Conservation (phyloP, 163 green algal species). For the Scenedesmus sp. region DNA sequence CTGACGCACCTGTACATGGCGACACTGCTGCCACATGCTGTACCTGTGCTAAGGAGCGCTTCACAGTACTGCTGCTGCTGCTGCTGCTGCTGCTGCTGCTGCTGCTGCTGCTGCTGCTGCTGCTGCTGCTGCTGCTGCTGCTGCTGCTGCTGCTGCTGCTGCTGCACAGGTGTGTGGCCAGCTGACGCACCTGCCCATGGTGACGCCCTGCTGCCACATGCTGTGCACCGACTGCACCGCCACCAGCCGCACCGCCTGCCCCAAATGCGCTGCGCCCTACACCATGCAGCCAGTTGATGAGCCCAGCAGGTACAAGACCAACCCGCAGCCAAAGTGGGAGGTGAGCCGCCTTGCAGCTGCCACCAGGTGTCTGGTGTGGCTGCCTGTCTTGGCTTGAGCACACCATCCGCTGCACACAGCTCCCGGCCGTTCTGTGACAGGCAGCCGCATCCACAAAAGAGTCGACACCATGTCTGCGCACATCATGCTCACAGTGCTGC, state of each 20-base stretch:
- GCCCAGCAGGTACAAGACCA: slow-evolving; percentile 68
- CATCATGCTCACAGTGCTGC: no score
- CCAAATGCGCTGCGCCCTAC: slow-evolving; percentile 55
- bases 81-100: slow-evolving; percentile 14
- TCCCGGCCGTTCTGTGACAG: no score
- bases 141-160: slow-evolving; percentile 11
- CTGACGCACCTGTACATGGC: slow-evolving; percentile 75
- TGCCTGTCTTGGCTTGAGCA: background rate
- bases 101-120: background rate
- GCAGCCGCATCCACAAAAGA: no score
- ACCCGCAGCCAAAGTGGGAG: slow-evolving; percentile 86
- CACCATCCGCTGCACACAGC: background rate
- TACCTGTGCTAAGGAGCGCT: slow-evolving; percentile 55
- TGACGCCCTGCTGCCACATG: slow-evolving; percentile 92
- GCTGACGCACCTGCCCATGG: slow-evolving; percentile 71
- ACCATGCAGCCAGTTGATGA: slow-evolving; percentile 77
- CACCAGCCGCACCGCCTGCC: slow-evolving; percentile 51
- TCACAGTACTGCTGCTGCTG: background rate
- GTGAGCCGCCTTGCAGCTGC: slow-evolving; percentile 1
- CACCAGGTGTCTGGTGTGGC: background rate
- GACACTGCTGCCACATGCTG: slow-evolving; percentile 90
- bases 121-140: background rate
- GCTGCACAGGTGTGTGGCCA: slow-evolving; percentile 63
- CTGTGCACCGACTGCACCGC: slow-evolving; percentile 86
- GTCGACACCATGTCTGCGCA: no score